These are phyloP conservation scores for Penicillium sp. DNA, from an alignment of 2,329 filamentous ascomycete species.

Conservation along the genomic window DNA sequence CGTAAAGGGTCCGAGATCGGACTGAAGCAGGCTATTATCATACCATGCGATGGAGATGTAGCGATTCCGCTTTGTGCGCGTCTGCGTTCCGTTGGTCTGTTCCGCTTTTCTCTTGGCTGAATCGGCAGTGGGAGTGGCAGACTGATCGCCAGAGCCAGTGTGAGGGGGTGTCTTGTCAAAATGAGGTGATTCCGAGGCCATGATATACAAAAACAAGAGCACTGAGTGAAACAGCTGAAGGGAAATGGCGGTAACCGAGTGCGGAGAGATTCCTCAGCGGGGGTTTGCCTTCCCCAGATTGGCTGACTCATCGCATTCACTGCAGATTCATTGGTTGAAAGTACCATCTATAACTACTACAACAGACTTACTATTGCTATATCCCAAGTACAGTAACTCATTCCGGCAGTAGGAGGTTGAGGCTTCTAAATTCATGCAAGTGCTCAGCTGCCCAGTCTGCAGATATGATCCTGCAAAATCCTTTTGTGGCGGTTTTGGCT, in stretches of 20 bases:
- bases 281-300: conserved; percentile 34
- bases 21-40: conserved; percentile 25
- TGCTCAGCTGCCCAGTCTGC: no score
- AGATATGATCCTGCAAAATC: no score
- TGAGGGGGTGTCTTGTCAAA: conserved; percentile 25
- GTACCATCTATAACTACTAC: not conserved
- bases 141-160: conserved; percentile 22
- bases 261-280: conserved; percentile 39
- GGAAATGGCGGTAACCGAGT: conserved; percentile 21
- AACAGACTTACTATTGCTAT: not conserved
- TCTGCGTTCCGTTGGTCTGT: conserved; percentile 44
- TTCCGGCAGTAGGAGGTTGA: not conserved
- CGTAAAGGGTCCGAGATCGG: not conserved
- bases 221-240: conserved; percentile 5
- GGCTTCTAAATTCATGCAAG: no score
- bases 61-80: conserved; percentile 59
- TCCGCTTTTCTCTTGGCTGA: conserved; percentile 42
- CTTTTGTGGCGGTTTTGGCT: no score
- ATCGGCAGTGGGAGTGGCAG: conserved; percentile 22
- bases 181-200: conserved; percentile 35
- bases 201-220: conserved; percentile 10
- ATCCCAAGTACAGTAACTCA: not conserved
- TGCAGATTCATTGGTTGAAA: conserved; percentile 7
- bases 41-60: conserved; percentile 65
- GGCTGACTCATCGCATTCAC: conserved; percentile 20